Conservation (phyloP, 495 filamentous ascomycete species). For the Massariosphaeria phaeospora region DNA sequence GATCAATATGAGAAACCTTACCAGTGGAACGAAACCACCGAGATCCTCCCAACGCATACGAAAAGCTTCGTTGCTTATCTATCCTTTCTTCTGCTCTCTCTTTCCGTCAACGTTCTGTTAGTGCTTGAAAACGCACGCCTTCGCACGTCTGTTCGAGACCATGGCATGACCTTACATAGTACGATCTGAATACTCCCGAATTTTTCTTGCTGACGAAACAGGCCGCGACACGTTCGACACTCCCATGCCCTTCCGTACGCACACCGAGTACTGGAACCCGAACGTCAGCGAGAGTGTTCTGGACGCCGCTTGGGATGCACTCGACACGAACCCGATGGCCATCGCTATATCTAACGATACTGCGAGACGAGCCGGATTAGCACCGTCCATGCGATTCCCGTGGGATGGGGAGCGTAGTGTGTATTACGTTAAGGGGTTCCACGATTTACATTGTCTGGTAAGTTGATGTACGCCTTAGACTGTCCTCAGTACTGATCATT, state of each 20-base stretch:
- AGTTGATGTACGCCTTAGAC: no score
- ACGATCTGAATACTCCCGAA: neutral
- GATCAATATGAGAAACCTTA: neutral
- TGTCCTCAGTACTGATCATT: neutral
- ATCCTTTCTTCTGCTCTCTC: conserved; percentile 3
- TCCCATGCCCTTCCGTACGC: conserved; percentile 2
- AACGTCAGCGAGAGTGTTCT: conserved; percentile 1
- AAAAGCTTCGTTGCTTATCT: neutral
- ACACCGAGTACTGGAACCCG: conserved; percentile 22
- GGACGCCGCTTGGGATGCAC: conserved; percentile 20
- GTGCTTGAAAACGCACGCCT: neutral
- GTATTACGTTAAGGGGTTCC: conserved; percentile 26
- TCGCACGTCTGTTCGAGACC: neutral
- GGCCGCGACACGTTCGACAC: conserved; percentile 23
- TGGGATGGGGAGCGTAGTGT: conserved; percentile 30
- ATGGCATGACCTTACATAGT: conserved; percentile 16
- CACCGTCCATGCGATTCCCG: conserved; percentile 10
- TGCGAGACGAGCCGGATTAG: conserved; percentile 10
- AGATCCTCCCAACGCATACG: neutral
- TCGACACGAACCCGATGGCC: conserved; percentile 21
- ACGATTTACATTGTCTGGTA: conserved; percentile 29
- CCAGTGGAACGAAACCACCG: conserved; percentile 1
- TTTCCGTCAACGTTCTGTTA: conserved; percentile 7
- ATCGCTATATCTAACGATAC: conserved; percentile 18
- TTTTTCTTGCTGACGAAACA: neutral